Evolutionary conservation across 176 grass and related monocot species (phyloP), one percentile per base, ranked within the genome.

Genomic region (Raddia guianensis): DNA sequence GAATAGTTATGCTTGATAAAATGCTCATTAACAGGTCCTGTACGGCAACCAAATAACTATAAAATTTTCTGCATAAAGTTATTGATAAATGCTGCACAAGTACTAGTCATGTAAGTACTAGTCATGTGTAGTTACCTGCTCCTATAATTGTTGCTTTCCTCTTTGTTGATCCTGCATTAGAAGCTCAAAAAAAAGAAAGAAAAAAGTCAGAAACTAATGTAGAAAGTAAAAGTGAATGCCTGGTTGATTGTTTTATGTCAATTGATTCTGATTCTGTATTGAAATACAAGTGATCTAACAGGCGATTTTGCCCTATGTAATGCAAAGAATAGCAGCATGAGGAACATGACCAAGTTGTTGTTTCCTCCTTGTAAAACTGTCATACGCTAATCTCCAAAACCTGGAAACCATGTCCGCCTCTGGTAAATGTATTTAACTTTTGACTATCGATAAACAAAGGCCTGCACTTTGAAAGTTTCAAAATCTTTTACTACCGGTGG

Each of bases 61-160:
- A 8, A 79, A 67, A 68, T 10, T 16, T 32, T 68, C 18, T 8
- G 65, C 14, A 46, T 10, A 9, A 50, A 6, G 6, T 58, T 57
- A 59, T 58, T 21, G 14, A 0, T 43, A 69, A 49, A 47, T 8
- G 44, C 40, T 21, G 16, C 82, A 34, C 0, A 15, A 3, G 20
- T 56, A 69, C 42, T 72, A 46, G 7, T 45, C 0, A 68, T 76
- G 16, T 37, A 15, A 3, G 20, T 56, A 69, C 42, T 72, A 46
- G 7, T 45, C 0, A 68, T 76, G 16, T 37, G 10, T 9, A 49
- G 16, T 47, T 80, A 80, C 84, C 84, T 86, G 16, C 11, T 27
- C 27, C 27, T 66, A 58, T 66, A 6, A 0, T 0, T 33, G 0
- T 0, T 53, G 0, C 1, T 0, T 0, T 13, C 0, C 0, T 46